A percentile compares a stretch with the other conserved stretches of the same genome.
phyloP scores from a whole-genome alignment of 257 asterid genomes.

The Leonotis leonurus region DNA sequence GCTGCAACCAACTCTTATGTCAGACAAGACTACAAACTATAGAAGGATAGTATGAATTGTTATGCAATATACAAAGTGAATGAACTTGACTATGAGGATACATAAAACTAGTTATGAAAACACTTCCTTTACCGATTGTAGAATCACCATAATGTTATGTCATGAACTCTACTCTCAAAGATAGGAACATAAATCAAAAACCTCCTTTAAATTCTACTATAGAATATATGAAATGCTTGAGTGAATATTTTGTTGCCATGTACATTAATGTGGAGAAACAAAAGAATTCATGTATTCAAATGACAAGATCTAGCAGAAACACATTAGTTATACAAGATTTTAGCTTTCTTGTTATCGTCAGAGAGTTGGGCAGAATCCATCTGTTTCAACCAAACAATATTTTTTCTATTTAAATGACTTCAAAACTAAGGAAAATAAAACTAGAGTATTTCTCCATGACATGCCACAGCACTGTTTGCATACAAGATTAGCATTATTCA shows the following conservation, averaged over 20 bases:
- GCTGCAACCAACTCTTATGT: constrained; percentile 32
- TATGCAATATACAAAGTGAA: not conserved
- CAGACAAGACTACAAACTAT: not conserved
- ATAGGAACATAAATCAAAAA: not conserved
- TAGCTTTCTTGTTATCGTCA: not conserved
- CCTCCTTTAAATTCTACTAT: too few relatives aligned
- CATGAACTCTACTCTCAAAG: not conserved
- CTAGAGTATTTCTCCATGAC: not conserved
- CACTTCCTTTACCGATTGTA: not conserved
- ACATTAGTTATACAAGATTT: not conserved
- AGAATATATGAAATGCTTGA: not conserved
- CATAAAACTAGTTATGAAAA: not conserved
- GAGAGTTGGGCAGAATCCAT: not conserved
- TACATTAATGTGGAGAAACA: not conserved
- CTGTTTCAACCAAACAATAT: not conserved
- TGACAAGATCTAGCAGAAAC: too few relatives aligned
- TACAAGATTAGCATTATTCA: not conserved
- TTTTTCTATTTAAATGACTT: not conserved
- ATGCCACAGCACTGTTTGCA: not conserved
- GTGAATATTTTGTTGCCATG: not conserved
- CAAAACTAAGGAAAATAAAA: not conserved
- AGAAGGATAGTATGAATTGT: not conserved
- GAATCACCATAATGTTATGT: not conserved
- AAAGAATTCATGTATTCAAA: not conserved
- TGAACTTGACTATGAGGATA: not conserved